Percentiles rank a stretch among this genome's conserved stretches.
Conservation (phyloP, 202 grass and related monocot species). For the Panicum virgatum region DNA sequence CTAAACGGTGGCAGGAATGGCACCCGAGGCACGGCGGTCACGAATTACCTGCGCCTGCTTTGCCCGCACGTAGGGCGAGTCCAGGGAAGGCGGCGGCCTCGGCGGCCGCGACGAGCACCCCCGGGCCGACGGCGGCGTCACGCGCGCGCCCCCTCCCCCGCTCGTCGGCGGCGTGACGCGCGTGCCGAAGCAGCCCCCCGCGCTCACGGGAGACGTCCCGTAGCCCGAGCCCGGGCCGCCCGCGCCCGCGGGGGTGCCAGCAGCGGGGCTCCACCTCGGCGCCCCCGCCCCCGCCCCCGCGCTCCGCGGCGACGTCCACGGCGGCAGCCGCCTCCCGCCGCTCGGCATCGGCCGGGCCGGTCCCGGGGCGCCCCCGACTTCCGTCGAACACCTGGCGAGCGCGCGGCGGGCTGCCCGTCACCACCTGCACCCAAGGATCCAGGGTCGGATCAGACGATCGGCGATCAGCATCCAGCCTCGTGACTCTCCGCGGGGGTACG, state of each 20-base stretch:
- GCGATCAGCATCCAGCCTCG: background rate
- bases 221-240: background rate
- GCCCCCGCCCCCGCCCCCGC: background rate
- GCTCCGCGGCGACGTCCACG: conserved; percentile 55
- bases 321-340: conserved; percentile 46
- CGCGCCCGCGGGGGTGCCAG: background rate
- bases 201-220: conserved; percentile 34
- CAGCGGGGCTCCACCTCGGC: conserved; percentile 27
- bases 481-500: background rate
- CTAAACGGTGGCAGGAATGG: background rate
- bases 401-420: background rate
- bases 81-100: conserved; percentile 37
- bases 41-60: conserved; percentile 61
- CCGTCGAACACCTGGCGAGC: conserved; percentile 42
- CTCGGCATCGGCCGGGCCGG: conserved; percentile 15
- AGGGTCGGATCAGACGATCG: no score
- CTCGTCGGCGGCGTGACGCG: conserved; percentile 31
- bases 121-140: conserved; percentile 30
- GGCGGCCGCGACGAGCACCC: conserved; percentile 33
- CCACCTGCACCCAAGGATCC: background rate
- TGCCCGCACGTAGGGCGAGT: conserved; percentile 56
- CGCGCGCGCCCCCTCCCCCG: background rate
- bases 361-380: background rate
- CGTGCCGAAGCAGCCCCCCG: conserved; percentile 16
- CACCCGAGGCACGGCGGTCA: background rate